phyloP scores from a whole-genome alignment of 441 rosid genomes.

The Corymbia calophylla region DNA sequence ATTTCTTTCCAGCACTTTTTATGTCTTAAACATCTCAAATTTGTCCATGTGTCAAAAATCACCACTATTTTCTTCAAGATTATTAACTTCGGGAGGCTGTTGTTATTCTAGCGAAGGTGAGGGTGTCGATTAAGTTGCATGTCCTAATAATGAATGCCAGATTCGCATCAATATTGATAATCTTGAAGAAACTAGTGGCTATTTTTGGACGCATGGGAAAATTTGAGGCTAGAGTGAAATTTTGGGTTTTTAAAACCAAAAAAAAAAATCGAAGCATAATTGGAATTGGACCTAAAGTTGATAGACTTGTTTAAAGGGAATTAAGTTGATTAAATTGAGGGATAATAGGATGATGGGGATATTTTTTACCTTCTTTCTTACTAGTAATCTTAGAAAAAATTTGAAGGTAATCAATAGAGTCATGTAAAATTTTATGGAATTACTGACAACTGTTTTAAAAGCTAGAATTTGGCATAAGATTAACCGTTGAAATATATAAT shows the following conservation, averaged over 20 bases:
- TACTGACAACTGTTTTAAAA: not conserved
- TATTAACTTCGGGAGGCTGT: not conserved
- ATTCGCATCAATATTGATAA: not conserved
- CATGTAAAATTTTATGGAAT: not conserved
- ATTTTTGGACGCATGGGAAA: accelerated
- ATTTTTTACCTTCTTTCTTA: not conserved
- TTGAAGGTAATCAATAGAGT: not conserved
- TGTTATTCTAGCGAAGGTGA: not conserved
- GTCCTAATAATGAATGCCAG: not conserved
- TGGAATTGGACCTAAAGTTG: not conserved
- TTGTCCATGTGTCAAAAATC: not conserved
- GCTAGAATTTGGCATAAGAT: not conserved
- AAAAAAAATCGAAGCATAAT: too few relatives aligned
- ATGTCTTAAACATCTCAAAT: not conserved
- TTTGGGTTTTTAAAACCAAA: not conserved
- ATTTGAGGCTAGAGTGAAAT: not conserved
- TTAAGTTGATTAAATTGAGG: not conserved
- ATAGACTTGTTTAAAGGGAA: not conserved
- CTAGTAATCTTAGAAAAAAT: not conserved
- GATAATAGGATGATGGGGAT: not conserved
- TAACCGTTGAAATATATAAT: not conserved
- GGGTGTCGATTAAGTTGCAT: not conserved
- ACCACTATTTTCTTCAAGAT: not conserved
- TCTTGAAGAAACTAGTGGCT: not conserved
- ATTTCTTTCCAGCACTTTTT: not conserved